These are phyloP conservation scores for Mucor plumbeus DNA, from an alignment of 371 early-diverging fungal species.

Conservation along the genomic window DNA sequence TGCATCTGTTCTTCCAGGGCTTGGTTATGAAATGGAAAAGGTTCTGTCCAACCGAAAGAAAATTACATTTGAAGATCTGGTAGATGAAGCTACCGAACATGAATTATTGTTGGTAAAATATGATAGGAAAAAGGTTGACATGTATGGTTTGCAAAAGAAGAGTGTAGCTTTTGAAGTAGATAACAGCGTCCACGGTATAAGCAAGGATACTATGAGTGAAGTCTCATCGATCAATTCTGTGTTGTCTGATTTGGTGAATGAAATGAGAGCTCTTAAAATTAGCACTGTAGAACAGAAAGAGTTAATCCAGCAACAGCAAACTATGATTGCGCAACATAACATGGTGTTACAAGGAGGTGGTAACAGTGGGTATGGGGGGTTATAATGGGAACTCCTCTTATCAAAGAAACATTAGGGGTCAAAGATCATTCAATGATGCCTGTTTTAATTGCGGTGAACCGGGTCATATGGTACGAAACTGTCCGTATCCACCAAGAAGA, in stretches of 20 bases:
- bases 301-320: background rate
- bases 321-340: background rate
- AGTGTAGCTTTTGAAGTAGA: background rate
- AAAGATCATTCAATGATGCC: background rate
- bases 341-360: background rate
- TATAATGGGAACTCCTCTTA: too few species aligned
- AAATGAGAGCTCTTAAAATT: background rate
- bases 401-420: background rate
- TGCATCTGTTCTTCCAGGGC: background rate
- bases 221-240: background rate
- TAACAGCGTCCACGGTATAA: background rate
- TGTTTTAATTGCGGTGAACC: background rate
- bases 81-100: background rate
- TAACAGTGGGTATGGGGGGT: background rate
- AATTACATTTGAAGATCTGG: background rate
- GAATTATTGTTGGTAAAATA: background rate
- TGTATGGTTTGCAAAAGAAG: background rate
- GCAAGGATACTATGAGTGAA: background rate
- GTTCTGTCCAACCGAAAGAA: background rate
- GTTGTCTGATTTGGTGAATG: background rate
- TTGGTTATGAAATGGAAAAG: conserved; percentile 7
- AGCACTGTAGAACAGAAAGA: background rate
- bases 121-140: background rate
- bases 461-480: background rate
- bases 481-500: background rate